Base-by-base conservation (phyloP, 768 basidiomycete species). In the Suillus discolor region DNA sequence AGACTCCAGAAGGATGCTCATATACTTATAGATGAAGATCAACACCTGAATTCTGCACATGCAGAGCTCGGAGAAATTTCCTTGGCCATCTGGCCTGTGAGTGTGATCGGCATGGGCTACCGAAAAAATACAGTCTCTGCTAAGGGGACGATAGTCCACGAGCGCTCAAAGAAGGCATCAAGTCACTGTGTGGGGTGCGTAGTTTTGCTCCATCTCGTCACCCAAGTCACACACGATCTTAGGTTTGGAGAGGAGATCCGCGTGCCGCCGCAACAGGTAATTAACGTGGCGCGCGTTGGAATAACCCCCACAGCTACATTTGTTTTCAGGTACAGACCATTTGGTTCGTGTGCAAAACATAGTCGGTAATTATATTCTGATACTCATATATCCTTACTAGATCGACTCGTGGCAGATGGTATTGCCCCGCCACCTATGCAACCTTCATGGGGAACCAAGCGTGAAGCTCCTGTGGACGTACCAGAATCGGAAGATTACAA, bases 81-180 rank as follows among this genome's bases (percentile, higher is more conserved):
- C n/a, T 38, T 67, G 34, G 54, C 42, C 18, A 47, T 67, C 25
- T 55, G 57, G 51, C 65, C 61, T 28, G 65, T 54, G 61, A 44
- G 11, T n/a, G 42, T 63, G 34, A 25, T 57, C 4, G 62, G 62
- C 25, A 38, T 23, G 23, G 45, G 42, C 11, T 8, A 25, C n/a
- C 42, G 39, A 28, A 51, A 16, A 36, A 25, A 16, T 28, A 34
- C 60, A 8, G 25, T 57, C 15, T 20, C 62, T 18, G 38, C 13
- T n/a, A n/a, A 59, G 20, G 60, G 59, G 18, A 65, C 39, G 18
- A 67, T 57, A 47, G 63, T 67, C 39, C 66, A 64, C 66, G 66
- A 67, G 36, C 55, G 63, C 12, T 55, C 66, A 28, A 65, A 67
- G 66, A 66, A 66, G 65, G 62, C 65, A 23, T 49, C 57, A 9